Percentiles rank a stretch among this genome's conserved stretches.
Evolutionary conservation across 805 yeast genomes (phyloP).

Genomic region (Hanseniaspora hatyaiensis): DNA sequence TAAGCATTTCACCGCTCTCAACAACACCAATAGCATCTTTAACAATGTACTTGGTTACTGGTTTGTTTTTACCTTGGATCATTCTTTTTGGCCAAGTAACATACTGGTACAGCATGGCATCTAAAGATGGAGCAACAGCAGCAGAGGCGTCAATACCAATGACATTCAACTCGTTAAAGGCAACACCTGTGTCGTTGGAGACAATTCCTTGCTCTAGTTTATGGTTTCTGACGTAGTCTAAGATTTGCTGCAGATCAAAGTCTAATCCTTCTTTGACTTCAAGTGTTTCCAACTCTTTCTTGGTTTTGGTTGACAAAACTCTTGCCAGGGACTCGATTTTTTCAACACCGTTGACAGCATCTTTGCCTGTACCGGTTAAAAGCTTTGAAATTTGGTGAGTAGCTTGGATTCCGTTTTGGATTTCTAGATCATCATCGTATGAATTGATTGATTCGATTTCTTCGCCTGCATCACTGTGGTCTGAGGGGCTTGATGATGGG

Average conservation of each 20-base stretch:
- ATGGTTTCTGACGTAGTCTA: conserved; percentile 32
- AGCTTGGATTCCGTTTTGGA: conserved; percentile 23
- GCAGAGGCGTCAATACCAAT: conserved; percentile 44
- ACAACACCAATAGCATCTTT: conserved; percentile 35
- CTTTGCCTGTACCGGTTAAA: conserved; percentile 23
- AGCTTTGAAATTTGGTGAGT: conserved; percentile 27
- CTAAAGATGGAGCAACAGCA: conserved; percentile 39
- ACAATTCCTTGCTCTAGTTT: conserved; percentile 37
- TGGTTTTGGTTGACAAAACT: conserved; percentile 39
- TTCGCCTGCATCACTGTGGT: neutral
- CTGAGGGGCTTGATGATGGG: neutral
- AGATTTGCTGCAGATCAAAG: conserved; percentile 36
- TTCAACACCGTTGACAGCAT: conserved; percentile 24
- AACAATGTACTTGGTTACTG: conserved; percentile 31
- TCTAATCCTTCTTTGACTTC: conserved; percentile 36
- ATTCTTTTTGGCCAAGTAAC: conserved; percentile 26
- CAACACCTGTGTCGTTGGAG: conserved; percentile 41
- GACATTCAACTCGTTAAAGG: conserved; percentile 35
- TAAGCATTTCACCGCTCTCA: conserved; percentile 42
- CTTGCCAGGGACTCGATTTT: conserved; percentile 40
- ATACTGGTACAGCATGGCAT: conserved; percentile 32
- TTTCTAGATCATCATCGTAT: conserved; percentile 20
- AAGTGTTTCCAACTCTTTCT: conserved; percentile 35
- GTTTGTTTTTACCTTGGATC: conserved; percentile 27
- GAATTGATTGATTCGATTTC: conserved; percentile 9